Evolutionary conservation across 805 yeast genomes (phyloP).

Genomic region (Candida nitratophila): DNA sequence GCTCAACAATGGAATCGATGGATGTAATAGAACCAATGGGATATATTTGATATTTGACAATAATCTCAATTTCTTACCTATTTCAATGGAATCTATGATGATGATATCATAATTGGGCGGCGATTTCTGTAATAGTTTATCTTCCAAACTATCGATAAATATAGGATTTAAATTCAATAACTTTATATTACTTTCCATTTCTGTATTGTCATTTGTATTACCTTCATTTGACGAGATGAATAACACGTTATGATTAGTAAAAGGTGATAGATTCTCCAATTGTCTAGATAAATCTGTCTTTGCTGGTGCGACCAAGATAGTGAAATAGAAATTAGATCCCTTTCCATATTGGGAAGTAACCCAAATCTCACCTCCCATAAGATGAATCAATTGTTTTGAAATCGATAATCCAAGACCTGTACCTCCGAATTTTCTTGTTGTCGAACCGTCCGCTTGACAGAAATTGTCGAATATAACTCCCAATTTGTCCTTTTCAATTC

Average conservation of each 20-base stretch:
- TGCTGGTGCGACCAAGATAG: slow-evolving; percentile 73
- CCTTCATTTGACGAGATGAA: slow-evolving; percentile 63
- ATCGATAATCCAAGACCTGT: slow-evolving; percentile 86
- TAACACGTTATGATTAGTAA: slow-evolving; percentile 60
- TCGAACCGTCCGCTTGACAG: slow-evolving; percentile 91
- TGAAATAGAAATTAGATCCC: slow-evolving; percentile 80
- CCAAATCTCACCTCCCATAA: slow-evolving; percentile 95
- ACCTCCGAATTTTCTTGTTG: slow-evolving; percentile 89
- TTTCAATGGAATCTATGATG: slow-evolving; percentile 72
- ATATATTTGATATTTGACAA: slow-evolving; percentile 76
- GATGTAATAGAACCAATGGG: slow-evolving; percentile 74
- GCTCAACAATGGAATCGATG: slow-evolving; percentile 67
- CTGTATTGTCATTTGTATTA: slow-evolving; percentile 36
- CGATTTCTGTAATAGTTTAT: slow-evolving; percentile 43
- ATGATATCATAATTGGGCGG: slow-evolving; percentile 70
- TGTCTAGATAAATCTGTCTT: slow-evolving; percentile 53
- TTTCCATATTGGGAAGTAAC: slow-evolving; percentile 73
- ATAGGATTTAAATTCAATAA: slow-evolving; percentile 59
- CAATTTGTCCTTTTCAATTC: slow-evolving; percentile 77
- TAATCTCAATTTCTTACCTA: slow-evolving; percentile 60
- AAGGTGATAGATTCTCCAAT: slow-evolving; percentile 64
- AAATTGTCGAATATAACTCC: slow-evolving; percentile 84
- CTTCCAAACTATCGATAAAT: slow-evolving; percentile 42
- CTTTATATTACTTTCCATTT: slow-evolving; percentile 42
- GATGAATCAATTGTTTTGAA: slow-evolving; percentile 77